These are phyloP conservation scores for Argentina anserina DNA, from an alignment of 306 rosid species.

Conservation along the genomic window DNA sequence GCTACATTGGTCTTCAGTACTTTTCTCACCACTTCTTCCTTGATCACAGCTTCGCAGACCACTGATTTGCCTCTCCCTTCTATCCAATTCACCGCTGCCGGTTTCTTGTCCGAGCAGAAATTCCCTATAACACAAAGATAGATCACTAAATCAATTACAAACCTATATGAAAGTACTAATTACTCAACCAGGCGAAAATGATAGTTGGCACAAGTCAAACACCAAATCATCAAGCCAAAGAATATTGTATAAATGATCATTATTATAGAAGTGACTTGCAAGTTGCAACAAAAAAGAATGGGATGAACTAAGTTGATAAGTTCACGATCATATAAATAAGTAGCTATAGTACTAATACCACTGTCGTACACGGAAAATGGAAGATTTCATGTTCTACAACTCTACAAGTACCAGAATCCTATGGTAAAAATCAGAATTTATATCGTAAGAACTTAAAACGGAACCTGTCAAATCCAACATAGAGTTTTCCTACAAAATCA, in stretches of 20 bases:
- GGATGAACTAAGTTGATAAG: neutral
- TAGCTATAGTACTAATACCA: neutral
- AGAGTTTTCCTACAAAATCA: neutral
- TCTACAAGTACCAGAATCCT: neutral
- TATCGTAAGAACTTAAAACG: neutral
- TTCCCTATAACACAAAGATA: slow-evolving; percentile 18
- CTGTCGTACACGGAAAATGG: neutral
- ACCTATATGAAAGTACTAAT: neutral
- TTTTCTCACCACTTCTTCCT: slow-evolving; percentile 23
- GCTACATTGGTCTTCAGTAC: slow-evolving; percentile 25
- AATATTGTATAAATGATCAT: neutral
- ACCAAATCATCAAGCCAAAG: neutral
- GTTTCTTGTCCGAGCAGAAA: slow-evolving; percentile 36
- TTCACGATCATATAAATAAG: neutral
- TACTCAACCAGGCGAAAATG: neutral
- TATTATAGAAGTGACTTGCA: neutral
- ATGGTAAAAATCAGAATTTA: neutral
- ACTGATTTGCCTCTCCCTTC: slow-evolving; percentile 34
- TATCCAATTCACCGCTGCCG: slow-evolving; percentile 32
- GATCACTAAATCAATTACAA: neutral
- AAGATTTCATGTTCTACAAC: neutral
- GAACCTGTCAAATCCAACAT: neutral
- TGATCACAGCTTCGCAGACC: slow-evolving; percentile 27
- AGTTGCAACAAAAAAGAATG: neutral
- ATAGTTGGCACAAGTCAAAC: neutral